phyloP scores from a whole-genome alignment of 2,329 filamentous ascomycete genomes.

The Alternaria rosae region DNA sequence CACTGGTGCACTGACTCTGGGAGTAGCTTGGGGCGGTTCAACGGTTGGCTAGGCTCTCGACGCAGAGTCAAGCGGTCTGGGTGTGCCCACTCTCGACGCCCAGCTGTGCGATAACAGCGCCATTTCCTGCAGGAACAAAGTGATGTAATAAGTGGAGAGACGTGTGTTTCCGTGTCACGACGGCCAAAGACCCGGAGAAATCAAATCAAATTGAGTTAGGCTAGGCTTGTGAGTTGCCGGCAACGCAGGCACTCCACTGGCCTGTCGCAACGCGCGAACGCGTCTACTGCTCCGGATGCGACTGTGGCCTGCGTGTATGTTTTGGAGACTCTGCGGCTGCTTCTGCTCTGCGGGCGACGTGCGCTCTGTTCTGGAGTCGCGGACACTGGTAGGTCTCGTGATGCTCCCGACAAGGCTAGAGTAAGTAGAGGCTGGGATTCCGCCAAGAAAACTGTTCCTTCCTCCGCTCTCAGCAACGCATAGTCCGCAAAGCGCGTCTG shows the following conservation, averaged over 20 bases:
- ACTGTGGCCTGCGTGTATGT: slow-evolving; percentile 2
- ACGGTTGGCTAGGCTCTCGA: slow-evolving; percentile 18
- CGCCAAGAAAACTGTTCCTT: slow-evolving; percentile 19
- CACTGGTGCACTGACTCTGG: slow-evolving; percentile 6
- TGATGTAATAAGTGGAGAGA: slow-evolving; percentile 51
- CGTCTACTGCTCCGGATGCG: slow-evolving; percentile 19
- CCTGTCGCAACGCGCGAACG: slow-evolving; percentile 36
- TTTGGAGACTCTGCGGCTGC: slow-evolving; percentile 3
- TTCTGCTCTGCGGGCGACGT: background rate
- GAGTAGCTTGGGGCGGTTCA: slow-evolving; percentile 15
- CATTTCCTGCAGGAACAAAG: slow-evolving; percentile 27
- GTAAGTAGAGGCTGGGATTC: slow-evolving; percentile 9
- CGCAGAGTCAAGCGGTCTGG: slow-evolving; percentile 28
- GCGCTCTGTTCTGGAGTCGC: slow-evolving; percentile 22
- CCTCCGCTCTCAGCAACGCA: slow-evolving; percentile 39
- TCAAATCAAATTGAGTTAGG: slow-evolving; percentile 44
- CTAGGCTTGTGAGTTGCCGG: slow-evolving; percentile 45
- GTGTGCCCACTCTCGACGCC: slow-evolving; percentile 21
- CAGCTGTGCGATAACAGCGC: slow-evolving; percentile 8
- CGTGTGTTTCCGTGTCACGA: slow-evolving; percentile 47
- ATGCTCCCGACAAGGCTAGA: slow-evolving; percentile 23
- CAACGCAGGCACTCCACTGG: slow-evolving; percentile 49
- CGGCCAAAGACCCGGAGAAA: slow-evolving; percentile 43
- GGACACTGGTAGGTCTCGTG: slow-evolving; percentile 18
- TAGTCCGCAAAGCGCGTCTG: slow-evolving; percentile 44